Base-by-base conservation (phyloP, 306 rosid genomes). In the Rosa persica region DNA sequence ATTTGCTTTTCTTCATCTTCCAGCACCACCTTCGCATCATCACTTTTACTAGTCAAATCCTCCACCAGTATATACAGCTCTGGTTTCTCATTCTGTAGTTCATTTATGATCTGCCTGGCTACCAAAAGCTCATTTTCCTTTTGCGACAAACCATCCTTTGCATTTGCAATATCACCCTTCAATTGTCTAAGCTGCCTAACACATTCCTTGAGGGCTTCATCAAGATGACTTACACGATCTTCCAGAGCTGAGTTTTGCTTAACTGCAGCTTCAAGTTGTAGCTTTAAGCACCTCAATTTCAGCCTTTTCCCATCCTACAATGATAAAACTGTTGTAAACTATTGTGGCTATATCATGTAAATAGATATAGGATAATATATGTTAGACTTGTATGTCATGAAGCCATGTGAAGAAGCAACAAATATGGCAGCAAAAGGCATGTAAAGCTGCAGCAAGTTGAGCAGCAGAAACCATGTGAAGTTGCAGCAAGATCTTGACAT, bases 301-400 rank as follows among this genome's bases (percentile, higher is more conserved):
- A 27, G 98, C 97, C 84, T 89, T 91, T 88, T 95, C 99, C 99
- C 99, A 95, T n/a, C 99, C 99, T 93, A 81, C 40, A 82, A 60
- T 48, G 55, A 57, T 16, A 61, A 30, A 64, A 34, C n/a, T n/a
- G n/a, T n/a, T n/a, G n/a, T n/a, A n/a, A n/a, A n/a, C n/a, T n/a
- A n/a, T n/a, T n/a, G n/a, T n/a, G n/a, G n/a, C n/a, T n/a, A n/a
- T n/a, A n/a, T n/a, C n/a, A n/a, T n/a, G n/a, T n/a, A n/a, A n/a
- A n/a, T n/a, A n/a, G n/a, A n/a, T n/a, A n/a, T n/a, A n/a, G n/a
- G n/a, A n/a, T n/a, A n/a, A n/a, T n/a, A n/a, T n/a, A n/a, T n/a
- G n/a, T n/a, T n/a, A n/a, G n/a, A n/a, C n/a, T n/a, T n/a, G n/a
- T n/a, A n/a, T n/a, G n/a, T n/a, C n/a, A n/a, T n/a, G n/a, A n/a